A percentile compares a stretch with the other conserved stretches of the same genome.
phyloP scores from a whole-genome alignment of 1,139 yeast genomes.

The Diutina catenulata region DNA sequence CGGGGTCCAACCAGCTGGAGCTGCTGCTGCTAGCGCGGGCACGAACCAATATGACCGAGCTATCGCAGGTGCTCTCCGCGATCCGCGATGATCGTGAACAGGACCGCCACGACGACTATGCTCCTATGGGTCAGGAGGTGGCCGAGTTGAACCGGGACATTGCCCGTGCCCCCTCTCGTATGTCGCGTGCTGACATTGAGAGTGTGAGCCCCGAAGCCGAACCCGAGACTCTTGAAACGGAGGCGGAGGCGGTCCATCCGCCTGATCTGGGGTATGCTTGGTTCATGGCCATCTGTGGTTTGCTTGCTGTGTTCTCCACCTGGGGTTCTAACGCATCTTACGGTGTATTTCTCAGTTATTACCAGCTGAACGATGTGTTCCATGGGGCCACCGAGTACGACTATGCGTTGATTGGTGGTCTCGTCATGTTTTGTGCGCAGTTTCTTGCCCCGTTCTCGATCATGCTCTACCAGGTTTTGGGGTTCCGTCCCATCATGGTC shows the following conservation, averaged over 20 bases:
- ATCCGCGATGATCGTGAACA: constrained; percentile 20
- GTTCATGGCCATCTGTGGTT: constrained; percentile 39
- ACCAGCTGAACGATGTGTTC: constrained; percentile 32
- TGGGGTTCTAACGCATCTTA: constrained; percentile 71
- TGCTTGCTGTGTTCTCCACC: constrained; percentile 37
- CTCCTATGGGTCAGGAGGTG: background rate
- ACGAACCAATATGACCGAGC: constrained; percentile 13
- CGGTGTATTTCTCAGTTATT: constrained; percentile 56
- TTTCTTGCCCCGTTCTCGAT: constrained; percentile 42
- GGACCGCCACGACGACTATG: constrained; percentile 11
- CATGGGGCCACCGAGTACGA: constrained; percentile 48
- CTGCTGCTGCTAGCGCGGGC: too few species aligned
- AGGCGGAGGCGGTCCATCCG: constrained; percentile 8
- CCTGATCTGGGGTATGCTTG: constrained; percentile 61
- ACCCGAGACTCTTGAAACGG: constrained; percentile 8
- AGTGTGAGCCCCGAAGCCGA: constrained; percentile 14
- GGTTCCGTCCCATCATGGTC: constrained; percentile 12
- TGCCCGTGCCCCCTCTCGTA: background rate
- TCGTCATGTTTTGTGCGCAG: constrained; percentile 49
- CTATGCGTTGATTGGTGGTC: constrained; percentile 61
- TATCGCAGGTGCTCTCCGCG: constrained; percentile 21
- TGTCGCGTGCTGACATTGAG: constrained; percentile 11
- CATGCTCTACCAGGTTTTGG: constrained; percentile 22
- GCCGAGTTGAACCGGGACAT: background rate
- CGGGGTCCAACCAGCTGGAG: too few species aligned